Evolutionary conservation across 2,329 filamentous ascomycete genomes (phyloP).

Genomic region (Monilinia fructicola): DNA sequence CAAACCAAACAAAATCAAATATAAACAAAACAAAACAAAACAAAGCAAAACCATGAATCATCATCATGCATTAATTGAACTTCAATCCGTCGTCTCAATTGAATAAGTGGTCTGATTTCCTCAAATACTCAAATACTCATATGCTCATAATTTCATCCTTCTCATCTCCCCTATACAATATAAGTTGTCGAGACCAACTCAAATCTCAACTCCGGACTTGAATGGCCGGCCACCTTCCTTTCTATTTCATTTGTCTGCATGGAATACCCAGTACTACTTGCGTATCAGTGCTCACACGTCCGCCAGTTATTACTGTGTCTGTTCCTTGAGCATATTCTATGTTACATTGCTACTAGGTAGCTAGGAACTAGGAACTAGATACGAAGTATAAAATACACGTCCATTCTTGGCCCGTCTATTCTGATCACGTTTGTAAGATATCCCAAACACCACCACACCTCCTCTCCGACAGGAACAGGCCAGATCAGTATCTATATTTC

Average conservation of each 20-base stretch:
- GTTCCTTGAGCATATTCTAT: not conserved
- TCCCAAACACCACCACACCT: not conserved
- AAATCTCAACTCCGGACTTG: not conserved
- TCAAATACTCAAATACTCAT: not conserved
- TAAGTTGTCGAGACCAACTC: not conserved
- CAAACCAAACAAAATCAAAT: not conserved
- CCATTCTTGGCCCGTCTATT: not conserved
- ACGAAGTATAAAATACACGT: not conserved
- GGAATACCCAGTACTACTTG: not conserved
- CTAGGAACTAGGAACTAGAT: not conserved
- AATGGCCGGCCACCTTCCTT: not conserved
- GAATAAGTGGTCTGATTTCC: not conserved
- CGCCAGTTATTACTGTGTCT: not conserved
- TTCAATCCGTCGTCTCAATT: not conserved
- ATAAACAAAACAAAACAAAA: not conserved
- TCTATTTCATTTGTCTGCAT: not conserved
- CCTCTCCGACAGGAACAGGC: not conserved
- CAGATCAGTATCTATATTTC: not conserved
- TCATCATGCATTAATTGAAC: not conserved
- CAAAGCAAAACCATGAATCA: not conserved
- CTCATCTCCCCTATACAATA: not conserved
- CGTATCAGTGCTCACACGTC: not conserved
- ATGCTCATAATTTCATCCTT: not conserved
- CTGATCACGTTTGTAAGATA: not conserved
- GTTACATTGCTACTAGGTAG: constrained; percentile 10